These are phyloP conservation scores for Cladorrhinum sp. DNA, from an alignment of 2,329 filamentous ascomycete genomes.

Conservation along the genomic window DNA sequence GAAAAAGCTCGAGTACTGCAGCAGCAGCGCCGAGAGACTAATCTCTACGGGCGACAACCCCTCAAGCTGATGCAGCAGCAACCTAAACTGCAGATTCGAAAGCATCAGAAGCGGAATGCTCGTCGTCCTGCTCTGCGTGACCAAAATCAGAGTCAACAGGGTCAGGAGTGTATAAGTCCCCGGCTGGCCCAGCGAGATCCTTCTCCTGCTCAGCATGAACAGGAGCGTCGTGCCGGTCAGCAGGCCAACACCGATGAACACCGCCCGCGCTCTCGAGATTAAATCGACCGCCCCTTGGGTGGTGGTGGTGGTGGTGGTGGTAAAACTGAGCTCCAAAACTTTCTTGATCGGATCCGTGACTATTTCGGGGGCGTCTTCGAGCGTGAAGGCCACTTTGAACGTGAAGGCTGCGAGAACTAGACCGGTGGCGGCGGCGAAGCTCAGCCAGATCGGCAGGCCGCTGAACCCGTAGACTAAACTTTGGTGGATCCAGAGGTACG, in stretches of 20 bases:
- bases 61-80: conserved; percentile 39
- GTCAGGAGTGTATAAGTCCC: conserved; percentile 57
- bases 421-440: conserved; percentile 40
- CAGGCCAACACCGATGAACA: conserved; percentile 47
- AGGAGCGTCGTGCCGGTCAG: conserved; percentile 40
- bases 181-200: conserved; percentile 26
- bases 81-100: conserved; percentile 59
- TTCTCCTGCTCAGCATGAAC: conserved; percentile 33
- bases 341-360: conserved; percentile 47
- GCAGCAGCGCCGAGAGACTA: conserved; percentile 67
- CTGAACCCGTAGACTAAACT: conserved; percentile 43
- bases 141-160: conserved; percentile 71
- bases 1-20: conserved; percentile 84
- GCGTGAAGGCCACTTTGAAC: conserved; percentile 89
- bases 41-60: conserved; percentile 55
- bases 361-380: conserved; percentile 83
- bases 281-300: conserved; percentile 45
- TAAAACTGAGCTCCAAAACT: conserved; percentile 41
- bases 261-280: conserved; percentile 46
- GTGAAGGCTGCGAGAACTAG: conserved; percentile 58
- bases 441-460: conserved; percentile 40
- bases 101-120: conserved; percentile 84
- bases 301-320: too few relatives aligned
- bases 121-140: conserved; percentile 80
- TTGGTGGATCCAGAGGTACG: conserved; percentile 62